These are phyloP conservation scores for Mycena vulgaris DNA, from an alignment of 768 basidiomycete species.

Conservation along the genomic window DNA sequence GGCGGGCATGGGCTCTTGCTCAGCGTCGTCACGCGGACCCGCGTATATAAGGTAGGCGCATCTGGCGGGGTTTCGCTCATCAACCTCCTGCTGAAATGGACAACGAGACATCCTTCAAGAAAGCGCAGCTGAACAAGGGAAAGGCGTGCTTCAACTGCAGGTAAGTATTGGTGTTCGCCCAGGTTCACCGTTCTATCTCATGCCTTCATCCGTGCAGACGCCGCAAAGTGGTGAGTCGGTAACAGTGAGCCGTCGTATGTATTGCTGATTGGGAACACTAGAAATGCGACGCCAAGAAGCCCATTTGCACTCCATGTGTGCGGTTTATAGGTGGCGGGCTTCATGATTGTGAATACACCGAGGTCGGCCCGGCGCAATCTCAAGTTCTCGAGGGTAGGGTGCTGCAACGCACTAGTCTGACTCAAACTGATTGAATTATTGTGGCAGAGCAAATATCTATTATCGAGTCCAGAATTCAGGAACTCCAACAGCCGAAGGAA, in stretches of 20 bases:
- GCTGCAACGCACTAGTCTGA: too few relatives aligned
- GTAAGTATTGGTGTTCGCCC: not conserved
- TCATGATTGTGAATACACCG: conserved; percentile 32
- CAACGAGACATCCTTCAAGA: conserved; percentile 2
- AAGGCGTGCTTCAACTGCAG: conserved; percentile 33
- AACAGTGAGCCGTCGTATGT: not conserved
- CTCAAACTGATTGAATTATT: not conserved
- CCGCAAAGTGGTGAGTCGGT: conserved; percentile 30
- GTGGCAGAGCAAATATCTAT: conserved; percentile 31
- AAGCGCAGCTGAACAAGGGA: conserved; percentile 17
- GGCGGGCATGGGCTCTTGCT: not conserved
- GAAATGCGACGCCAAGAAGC: conserved; percentile 32
- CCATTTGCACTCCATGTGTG: conserved; percentile 20
- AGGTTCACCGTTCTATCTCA: not conserved
- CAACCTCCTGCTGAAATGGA: conserved; percentile 4
- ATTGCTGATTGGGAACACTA: not conserved
- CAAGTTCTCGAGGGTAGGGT: conserved; percentile 28
- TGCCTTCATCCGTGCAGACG: conserved; percentile 4
- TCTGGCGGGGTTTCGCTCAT: not conserved
- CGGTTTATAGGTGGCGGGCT: conserved; percentile 17
- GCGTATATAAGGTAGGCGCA: conserved; percentile 22
- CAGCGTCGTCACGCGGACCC: conserved; percentile 16
- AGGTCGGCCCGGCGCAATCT: conserved; percentile 11
- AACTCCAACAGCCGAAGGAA: conserved; percentile 17
- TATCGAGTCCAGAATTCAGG: conserved; percentile 26